Evolutionary conservation across 140 eudicot genomes (phyloP).

Genomic region (Oenanthe javanica): DNA sequence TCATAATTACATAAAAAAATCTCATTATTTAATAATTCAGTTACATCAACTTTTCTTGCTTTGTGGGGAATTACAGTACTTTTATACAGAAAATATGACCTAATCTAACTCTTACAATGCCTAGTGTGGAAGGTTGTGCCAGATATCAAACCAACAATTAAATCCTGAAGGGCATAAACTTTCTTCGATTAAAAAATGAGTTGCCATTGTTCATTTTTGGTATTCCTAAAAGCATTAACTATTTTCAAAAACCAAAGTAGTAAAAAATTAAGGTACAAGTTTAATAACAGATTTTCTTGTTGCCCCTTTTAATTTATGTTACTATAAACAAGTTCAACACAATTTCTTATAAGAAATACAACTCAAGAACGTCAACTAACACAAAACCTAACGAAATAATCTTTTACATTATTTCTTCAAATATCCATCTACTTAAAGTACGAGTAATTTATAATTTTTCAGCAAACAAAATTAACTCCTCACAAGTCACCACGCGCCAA

Average conservation of each 20-base stretch:
- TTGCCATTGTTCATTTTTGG: not conserved
- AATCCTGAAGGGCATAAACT: not conserved
- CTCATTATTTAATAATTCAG: not conserved
- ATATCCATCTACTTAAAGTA: not conserved
- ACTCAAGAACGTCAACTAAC: not conserved
- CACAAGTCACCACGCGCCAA: not conserved
- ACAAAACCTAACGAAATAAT: not conserved
- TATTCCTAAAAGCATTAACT: not conserved
- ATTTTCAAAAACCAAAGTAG: not conserved
- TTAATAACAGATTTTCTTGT: not conserved
- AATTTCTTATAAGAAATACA: not conserved
- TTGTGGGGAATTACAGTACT: not conserved
- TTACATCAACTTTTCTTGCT: not conserved
- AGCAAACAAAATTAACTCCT: not conserved
- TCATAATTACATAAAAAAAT: not conserved
- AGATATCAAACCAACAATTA: not conserved
- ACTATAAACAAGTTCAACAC: not conserved
- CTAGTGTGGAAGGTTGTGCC: not conserved
- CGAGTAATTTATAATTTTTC: not conserved
- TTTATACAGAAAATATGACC: not conserved
- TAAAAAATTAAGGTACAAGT: not conserved
- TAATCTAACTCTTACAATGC: not conserved
- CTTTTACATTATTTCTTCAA: not conserved
- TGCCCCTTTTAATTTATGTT: not conserved
- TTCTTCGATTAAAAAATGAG: not conserved